Percentiles rank a stretch among this genome's conserved stretches.
These are phyloP conservation scores for Blastocladiella britannica DNA, from an alignment of 192 early-diverging fungal genomes.

Conservation along the genomic window DNA sequence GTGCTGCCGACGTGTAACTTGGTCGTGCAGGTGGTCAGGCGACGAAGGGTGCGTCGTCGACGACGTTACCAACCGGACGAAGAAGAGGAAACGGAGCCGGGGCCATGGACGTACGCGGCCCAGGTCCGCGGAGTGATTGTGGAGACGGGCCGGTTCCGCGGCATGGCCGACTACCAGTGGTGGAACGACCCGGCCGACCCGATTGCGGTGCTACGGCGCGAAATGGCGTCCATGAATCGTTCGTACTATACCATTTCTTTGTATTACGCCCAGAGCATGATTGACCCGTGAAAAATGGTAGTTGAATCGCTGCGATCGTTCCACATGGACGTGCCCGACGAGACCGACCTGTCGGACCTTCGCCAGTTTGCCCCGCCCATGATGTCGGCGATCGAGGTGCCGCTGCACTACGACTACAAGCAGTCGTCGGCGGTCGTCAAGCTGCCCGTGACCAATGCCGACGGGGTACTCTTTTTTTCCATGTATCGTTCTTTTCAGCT, in stretches of 20 bases:
- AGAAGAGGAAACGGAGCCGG: no score
- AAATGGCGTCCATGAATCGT: no score
- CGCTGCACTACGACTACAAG: background rate
- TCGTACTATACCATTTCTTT: no score
- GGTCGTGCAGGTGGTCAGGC: background rate
- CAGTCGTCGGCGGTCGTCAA: background rate
- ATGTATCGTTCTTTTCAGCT: no score
- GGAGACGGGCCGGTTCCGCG: background rate
- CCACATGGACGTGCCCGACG: no score
- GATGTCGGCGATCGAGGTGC: background rate
- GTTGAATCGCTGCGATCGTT: no score
- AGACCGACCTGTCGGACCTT: no score
- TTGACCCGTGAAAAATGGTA: no score
- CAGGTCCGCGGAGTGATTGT: background rate
- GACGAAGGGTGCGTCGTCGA: background rate
- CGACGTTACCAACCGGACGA: background rate
- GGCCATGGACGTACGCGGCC: no score
- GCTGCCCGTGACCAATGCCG: background rate
- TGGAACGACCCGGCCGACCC: background rate
- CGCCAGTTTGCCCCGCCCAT: background rate
- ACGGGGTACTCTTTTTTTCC: no score
- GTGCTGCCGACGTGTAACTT: background rate
- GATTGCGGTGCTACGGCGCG: no score
- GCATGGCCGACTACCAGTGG: background rate
- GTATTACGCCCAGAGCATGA: no score